Conservation (phyloP, 352 stramenopile species). For the Phytophthora constricta region DNA sequence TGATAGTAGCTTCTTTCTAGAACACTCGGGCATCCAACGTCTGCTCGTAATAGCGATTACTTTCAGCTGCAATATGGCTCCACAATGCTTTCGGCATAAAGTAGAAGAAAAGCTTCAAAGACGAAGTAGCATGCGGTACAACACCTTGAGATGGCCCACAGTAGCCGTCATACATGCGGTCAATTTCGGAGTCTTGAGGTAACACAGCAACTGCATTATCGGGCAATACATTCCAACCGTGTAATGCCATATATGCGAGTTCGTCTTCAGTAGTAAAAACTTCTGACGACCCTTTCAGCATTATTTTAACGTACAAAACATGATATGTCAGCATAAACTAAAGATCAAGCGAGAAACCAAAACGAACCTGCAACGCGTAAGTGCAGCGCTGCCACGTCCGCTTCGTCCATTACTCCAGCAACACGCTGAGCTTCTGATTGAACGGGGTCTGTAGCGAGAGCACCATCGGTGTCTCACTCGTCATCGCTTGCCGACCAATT, state of each 20-base stretch:
- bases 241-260: background rate
- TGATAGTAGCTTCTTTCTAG: background rate
- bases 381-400: background rate
- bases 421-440: background rate
- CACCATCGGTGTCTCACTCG: too few species aligned
- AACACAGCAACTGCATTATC: background rate
- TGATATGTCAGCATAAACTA: background rate
- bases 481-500: too few species aligned
- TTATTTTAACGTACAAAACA: background rate
- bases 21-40: background rate
- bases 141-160: background rate
- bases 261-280: background rate
- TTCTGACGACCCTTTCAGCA: background rate
- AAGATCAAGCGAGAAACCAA: too few species aligned
- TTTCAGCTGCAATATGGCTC: conserved; percentile 7
- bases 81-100: conserved; percentile 13
- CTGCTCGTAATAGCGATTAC: conserved; percentile 4
- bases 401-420: background rate
- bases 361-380: background rate
- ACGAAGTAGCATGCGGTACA: background rate
- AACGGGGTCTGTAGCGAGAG: background rate
- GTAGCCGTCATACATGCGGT: background rate
- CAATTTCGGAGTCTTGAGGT: background rate
- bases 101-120: conserved; percentile 6
- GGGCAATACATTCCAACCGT: background rate